Percentiles rank a stretch among this genome's conserved stretches.
These are phyloP conservation scores for Pleurotus eryngii DNA, from an alignment of 768 basidiomycete species.

Conservation along the genomic window DNA sequence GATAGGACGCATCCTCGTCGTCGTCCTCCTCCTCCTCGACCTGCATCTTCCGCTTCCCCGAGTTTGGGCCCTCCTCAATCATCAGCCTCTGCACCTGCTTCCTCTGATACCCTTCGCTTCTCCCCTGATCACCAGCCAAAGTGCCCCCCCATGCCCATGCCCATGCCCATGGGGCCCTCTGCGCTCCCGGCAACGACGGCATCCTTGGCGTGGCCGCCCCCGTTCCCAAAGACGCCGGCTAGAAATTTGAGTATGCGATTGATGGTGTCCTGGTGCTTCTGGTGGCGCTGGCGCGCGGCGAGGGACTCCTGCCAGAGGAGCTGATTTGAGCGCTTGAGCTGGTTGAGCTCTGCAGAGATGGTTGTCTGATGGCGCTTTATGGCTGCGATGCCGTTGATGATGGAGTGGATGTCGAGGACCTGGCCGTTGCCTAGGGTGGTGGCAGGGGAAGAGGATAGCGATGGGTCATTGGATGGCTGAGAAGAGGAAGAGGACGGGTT, in stretches of 20 bases:
- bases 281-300: conserved; percentile 71
- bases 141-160: too few species aligned
- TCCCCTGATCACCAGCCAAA: too few species aligned
- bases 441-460: not conserved
- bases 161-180: too few species aligned
- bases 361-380: conserved; percentile 91
- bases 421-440: conserved; percentile 40
- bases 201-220: conserved; percentile 28
- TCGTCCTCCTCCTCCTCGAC: conserved; percentile 39
- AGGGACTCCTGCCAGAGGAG: conserved; percentile 92
- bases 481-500: conserved; percentile 10
- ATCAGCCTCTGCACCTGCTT: conserved; percentile 51
- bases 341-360: conserved; percentile 87
- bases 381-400: conserved; percentile 77
- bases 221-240: conserved; percentile 74
- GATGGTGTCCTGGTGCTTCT: conserved; percentile 95
- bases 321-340: conserved; percentile 84
- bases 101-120: conserved; percentile 41
- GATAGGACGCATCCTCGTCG: conserved; percentile 7
- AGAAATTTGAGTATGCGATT: conserved; percentile 94
- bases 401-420: conserved; percentile 71
- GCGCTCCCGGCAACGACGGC: conserved; percentile 13
- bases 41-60: conserved; percentile 27
- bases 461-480: too few species aligned
- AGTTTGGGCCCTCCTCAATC: conserved; percentile 56